These are phyloP conservation scores for Globisporangium spiculum DNA, from an alignment of 352 stramenopile species.

Conservation along the genomic window DNA sequence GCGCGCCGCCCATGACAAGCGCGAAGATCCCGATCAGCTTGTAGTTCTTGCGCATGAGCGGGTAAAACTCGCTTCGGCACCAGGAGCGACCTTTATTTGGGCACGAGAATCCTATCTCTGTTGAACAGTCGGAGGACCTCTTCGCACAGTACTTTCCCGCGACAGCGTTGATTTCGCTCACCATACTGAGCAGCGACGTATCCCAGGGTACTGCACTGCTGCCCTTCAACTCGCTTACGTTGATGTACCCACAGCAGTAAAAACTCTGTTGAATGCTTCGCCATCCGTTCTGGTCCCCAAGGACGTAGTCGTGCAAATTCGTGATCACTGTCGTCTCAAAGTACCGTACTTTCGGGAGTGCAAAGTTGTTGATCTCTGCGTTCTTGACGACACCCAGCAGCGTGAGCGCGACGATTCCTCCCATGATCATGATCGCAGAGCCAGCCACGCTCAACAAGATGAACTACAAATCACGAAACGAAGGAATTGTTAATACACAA, in stretches of 20 bases:
- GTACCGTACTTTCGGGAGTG: slow-evolving; percentile 23
- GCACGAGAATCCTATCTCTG: slow-evolving; percentile 23
- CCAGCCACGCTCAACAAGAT: slow-evolving; percentile 38
- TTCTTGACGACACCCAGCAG: slow-evolving; percentile 33
- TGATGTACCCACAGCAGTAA: slow-evolving; percentile 57
- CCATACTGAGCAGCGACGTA: slow-evolving; percentile 24
- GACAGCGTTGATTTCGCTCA: slow-evolving; percentile 38
- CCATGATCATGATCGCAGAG: slow-evolving; percentile 44
- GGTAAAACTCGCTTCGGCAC: slow-evolving; percentile 50
- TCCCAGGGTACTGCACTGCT: slow-evolving; percentile 30
- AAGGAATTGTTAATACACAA: not conserved
- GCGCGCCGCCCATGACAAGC: slow-evolving; percentile 35
- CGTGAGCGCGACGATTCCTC: slow-evolving; percentile 45
- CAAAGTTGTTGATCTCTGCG: slow-evolving; percentile 34
- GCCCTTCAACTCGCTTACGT: slow-evolving; percentile 19
- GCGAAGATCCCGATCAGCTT: slow-evolving; percentile 41
- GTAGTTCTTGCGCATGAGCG: slow-evolving; percentile 45
- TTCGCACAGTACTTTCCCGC: slow-evolving; percentile 39
- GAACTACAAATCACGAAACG: slow-evolving; percentile 30
- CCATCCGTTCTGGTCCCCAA: slow-evolving; percentile 30
- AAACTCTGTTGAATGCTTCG: slow-evolving; percentile 41
- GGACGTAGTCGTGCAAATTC: slow-evolving; percentile 34
- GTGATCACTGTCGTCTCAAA: slow-evolving; percentile 53
- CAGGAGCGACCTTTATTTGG: slow-evolving; percentile 34
- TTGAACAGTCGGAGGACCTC: slow-evolving; percentile 22